A percentile compares a stretch with the other conserved stretches of the same genome.
These are phyloP conservation scores for Suillus lakei DNA, from an alignment of 768 basidiomycete species.

Conservation along the genomic window DNA sequence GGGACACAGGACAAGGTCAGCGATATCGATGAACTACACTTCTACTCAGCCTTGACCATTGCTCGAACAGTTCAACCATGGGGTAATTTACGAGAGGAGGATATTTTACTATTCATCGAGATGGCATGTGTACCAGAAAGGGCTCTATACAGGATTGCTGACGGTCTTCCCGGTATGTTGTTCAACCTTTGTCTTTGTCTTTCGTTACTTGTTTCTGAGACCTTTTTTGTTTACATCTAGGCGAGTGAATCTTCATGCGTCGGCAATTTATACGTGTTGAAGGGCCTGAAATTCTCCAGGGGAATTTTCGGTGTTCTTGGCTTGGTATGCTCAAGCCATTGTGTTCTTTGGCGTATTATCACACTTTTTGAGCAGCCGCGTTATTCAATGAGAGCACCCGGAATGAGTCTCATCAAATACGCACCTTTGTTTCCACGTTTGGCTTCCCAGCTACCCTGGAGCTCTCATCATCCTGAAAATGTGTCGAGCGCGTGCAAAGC, in stretches of 20 bases:
- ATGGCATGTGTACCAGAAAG: slow-evolving; percentile 3
- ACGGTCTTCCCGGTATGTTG: background rate
- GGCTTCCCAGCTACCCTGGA: slow-evolving; percentile 22
- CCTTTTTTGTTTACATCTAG: background rate
- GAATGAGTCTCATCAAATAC: slow-evolving; percentile 23
- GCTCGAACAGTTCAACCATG: background rate
- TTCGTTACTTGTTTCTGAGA: background rate
- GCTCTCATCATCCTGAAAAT: background rate
- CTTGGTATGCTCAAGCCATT: background rate
- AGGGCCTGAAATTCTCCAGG: background rate
- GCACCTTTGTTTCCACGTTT: slow-evolving; percentile 18
- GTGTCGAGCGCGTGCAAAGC: background rate
- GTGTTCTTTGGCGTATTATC: background rate
- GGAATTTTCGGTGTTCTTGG: background rate
- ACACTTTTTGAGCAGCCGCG: slow-evolving; percentile 16
- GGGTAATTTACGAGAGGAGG: background rate
- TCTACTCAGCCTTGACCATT: background rate
- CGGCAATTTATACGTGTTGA: background rate
- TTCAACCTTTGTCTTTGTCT: background rate
- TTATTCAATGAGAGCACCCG: slow-evolving; percentile 17
- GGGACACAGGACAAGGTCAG: background rate
- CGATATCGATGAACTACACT: background rate
- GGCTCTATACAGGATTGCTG: background rate
- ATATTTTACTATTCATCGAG: background rate
- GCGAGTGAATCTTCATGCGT: background rate